Evolutionary conservation across 306 rosid species (phyloP).

Genomic region (Vigna mungo): DNA sequence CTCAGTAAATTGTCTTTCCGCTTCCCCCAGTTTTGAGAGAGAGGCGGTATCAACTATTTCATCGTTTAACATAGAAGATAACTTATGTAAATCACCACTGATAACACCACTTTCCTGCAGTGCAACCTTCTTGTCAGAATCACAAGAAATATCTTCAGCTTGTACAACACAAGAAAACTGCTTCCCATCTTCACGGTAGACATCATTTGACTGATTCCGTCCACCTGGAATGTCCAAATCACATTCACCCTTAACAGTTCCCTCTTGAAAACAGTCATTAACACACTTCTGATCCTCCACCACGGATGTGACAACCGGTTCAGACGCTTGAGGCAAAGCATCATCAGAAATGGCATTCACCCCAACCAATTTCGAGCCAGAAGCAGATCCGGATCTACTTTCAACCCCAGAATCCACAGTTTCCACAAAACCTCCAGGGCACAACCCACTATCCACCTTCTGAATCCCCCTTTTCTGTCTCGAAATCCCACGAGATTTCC

Average conservation of each 20-base stretch:
- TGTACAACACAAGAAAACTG: constrained; percentile 45
- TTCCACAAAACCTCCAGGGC: constrained; percentile 42
- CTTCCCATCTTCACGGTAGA: constrained; percentile 51
- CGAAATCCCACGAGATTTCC: constrained; percentile 54
- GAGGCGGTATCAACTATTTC: constrained; percentile 44
- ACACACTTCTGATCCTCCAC: constrained; percentile 46
- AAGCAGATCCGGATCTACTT: constrained; percentile 48
- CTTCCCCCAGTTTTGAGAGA: constrained; percentile 45
- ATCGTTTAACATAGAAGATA: constrained; percentile 46
- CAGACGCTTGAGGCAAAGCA: constrained; percentile 41
- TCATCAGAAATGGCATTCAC: constrained; percentile 32
- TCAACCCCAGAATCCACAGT: constrained; percentile 38
- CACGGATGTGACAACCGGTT: constrained; percentile 37
- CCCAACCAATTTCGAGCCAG: constrained; percentile 38
- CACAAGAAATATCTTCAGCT: constrained; percentile 34
- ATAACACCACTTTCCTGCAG: constrained; percentile 43
- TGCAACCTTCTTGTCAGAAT: constrained; percentile 50
- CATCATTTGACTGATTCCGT: constrained; percentile 34
- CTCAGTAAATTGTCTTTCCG: constrained; percentile 42
- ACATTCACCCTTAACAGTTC: constrained; percentile 37
- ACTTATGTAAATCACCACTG: constrained; percentile 51
- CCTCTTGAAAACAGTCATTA: constrained; percentile 45
- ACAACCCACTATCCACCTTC: constrained; percentile 54
- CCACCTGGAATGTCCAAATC: constrained; percentile 52
- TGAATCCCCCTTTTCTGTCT: constrained; percentile 52